Base-by-base conservation (phyloP, 768 basidiomycete species). In the Rhizopogon salebrosus region DNA sequence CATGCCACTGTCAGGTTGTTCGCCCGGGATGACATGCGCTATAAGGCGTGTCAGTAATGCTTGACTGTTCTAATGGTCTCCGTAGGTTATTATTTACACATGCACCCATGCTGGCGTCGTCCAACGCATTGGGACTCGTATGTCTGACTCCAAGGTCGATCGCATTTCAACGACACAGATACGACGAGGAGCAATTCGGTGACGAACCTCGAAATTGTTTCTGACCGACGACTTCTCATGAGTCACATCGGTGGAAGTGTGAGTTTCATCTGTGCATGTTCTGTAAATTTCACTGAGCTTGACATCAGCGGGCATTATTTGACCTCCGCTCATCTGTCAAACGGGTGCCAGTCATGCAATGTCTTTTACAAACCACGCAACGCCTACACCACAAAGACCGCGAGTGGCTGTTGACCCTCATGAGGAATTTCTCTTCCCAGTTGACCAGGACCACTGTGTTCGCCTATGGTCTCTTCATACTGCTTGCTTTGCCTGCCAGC, bases 401-500 rank as follows among this genome's bases (percentile, higher is more conserved):
- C 87, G 59, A 56, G 80, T 88, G 5, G 70, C 78, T 1, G 60
- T 80, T 16, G 86, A 89, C 57, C 77, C 81, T 0, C 55, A 64
- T 7, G 73, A 84, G 42, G 71, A 79, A 26, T 77, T 84, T 46
- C 61, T 92, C 16, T 87, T 87, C 54, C 83, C 84, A 8, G 84
- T 84, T 0, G 87, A 87, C 9, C 77, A 82, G 55, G 88, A 92
- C 64, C 57, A 68, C 40, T 75, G 73, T 29, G 76, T 90, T 53
- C 80, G 85, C 22, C 78, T 76, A 3, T 91, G 89, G 89, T 86
- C 85, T 10, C 64, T 90, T 7, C 73, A 66, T 14, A 11, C 55
- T 62, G 22, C 60, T 70, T 36, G 34, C 63, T 52, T 41, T 62
- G 20, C 38, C 37, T 45, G 22, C 26, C 9, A 51, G 41, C 22